phyloP scores from a whole-genome alignment of 1,284 basidiomycete species.

The Apiotrichum mycotoxinovorans region DNA sequence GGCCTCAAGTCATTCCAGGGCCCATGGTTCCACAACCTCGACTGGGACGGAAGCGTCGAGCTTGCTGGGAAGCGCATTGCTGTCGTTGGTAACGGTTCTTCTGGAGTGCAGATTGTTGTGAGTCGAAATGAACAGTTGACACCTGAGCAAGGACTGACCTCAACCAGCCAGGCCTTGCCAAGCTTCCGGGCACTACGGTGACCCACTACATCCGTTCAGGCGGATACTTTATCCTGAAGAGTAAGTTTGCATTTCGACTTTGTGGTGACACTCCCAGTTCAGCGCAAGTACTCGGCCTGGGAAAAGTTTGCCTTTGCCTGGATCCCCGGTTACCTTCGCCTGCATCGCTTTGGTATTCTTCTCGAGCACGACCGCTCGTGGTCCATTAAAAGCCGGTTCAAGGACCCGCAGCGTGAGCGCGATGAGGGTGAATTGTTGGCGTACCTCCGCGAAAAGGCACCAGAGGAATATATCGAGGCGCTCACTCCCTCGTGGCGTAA shows the following conservation, averaged over 20 bases:
- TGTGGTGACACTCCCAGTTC: too few species aligned
- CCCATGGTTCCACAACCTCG: slow-evolving; percentile 38
- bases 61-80: slow-evolving; percentile 3
- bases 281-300: slow-evolving; percentile 2
- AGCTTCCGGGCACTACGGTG: slow-evolving; percentile 1
- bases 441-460: slow-evolving; percentile 11
- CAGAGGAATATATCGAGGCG: slow-evolving; percentile 10
- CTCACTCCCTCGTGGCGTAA: slow-evolving; percentile 8
- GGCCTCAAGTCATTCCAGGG: slow-evolving; percentile 43
- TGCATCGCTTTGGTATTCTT: slow-evolving; percentile 1
- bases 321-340: slow-evolving; percentile 4
- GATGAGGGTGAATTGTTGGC: slow-evolving; percentile 1
- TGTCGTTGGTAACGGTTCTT: slow-evolving; percentile 11
- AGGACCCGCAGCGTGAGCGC: not conserved
- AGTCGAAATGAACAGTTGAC: not conserved
- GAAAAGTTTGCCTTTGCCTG: slow-evolving; percentile 15
- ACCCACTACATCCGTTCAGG: slow-evolving; percentile 18
- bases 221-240: slow-evolving; percentile 13
- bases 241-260: too few species aligned
- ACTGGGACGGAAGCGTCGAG: slow-evolving; percentile 33
- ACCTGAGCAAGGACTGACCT: not conserved
- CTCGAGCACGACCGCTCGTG: slow-evolving; percentile 3
- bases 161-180: slow-evolving; percentile 10
- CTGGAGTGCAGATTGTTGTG: slow-evolving; percentile 11
- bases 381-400: not conserved